These are phyloP conservation scores for Hapsidospora chrysogenum DNA, from an alignment of 495 filamentous ascomycete species.

Conservation along the genomic window DNA sequence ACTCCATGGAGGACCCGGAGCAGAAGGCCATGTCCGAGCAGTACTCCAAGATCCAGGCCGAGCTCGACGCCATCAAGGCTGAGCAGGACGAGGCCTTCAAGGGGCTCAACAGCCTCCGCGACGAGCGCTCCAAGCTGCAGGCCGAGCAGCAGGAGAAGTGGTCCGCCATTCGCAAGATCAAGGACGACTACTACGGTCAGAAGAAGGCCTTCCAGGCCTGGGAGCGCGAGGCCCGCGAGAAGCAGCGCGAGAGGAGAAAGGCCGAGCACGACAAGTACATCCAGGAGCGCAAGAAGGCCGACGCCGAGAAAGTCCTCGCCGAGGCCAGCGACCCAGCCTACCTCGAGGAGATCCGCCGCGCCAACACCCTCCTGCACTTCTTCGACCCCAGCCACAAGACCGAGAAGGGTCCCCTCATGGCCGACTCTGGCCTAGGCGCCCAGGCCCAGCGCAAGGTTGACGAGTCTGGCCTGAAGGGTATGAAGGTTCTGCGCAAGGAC, in stretches of 20 bases:
- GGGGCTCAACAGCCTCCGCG: constrained; percentile 70
- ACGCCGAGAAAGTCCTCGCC: constrained; percentile 71
- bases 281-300: constrained; percentile 69
- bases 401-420: constrained; percentile 48
- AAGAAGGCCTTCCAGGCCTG: constrained; percentile 65
- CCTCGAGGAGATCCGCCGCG: constrained; percentile 75
- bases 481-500: constrained; percentile 52
- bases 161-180: constrained; percentile 58
- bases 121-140: constrained; percentile 69
- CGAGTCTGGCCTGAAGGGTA: constrained; percentile 60
- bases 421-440: constrained; percentile 44
- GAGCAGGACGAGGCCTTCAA: constrained; percentile 82
- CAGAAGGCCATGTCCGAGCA: constrained; percentile 70
- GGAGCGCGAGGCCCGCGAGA: constrained; percentile 60
- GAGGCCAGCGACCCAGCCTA: constrained; percentile 84
- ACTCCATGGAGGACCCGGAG: constrained; percentile 82
- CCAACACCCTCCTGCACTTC: constrained; percentile 71
- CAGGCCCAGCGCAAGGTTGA: constrained; percentile 69
- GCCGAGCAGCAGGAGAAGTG: constrained; percentile 74
- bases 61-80: constrained; percentile 75
- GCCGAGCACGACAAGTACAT: constrained; percentile 62
- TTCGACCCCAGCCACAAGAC: constrained; percentile 63
- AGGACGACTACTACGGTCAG: constrained; percentile 66
- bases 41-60: constrained; percentile 64
- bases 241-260: constrained; percentile 36